phyloP scores from a whole-genome alignment of 2,329 filamentous ascomycete species.

The Aspergillus ochraceoroseus region DNA sequence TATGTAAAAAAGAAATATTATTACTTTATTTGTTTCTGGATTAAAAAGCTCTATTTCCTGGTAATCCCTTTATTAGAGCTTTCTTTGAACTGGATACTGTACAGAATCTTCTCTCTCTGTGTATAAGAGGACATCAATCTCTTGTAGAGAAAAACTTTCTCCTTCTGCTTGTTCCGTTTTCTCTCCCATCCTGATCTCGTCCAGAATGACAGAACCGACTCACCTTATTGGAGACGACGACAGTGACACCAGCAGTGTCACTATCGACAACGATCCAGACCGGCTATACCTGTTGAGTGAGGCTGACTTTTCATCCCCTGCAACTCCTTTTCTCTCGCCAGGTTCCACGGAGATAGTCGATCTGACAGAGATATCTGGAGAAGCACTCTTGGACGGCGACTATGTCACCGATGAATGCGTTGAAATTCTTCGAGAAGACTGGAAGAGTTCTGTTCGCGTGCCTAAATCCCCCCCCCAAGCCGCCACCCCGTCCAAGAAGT shows the following conservation, averaged over 20 bases:
- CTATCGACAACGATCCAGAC: conserved; percentile 17
- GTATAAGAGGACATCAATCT: too few relatives aligned
- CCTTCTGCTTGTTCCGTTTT: too few relatives aligned
- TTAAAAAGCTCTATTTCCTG: too few relatives aligned
- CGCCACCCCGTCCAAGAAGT: background rate
- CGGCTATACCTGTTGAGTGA: conserved; percentile 9
- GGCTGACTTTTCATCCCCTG: too few relatives aligned
- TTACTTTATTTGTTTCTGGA: too few relatives aligned
- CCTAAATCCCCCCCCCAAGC: background rate
- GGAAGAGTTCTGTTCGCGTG: background rate
- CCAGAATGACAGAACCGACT: too few relatives aligned
- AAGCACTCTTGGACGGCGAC: conserved; percentile 20
- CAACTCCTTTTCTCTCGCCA: background rate
- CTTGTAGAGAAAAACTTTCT: too few relatives aligned
- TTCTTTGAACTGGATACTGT: too few relatives aligned
- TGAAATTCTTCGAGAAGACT: conserved; percentile 14
- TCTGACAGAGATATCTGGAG: conserved; percentile 10
- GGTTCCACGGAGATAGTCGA: conserved; percentile 15
- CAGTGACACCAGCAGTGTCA: conserved; percentile 12
- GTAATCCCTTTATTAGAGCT: too few relatives aligned
- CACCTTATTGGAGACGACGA: conserved; percentile 2
- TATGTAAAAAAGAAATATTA: too few relatives aligned
- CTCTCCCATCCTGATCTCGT: background rate
- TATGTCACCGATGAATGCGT: conserved; percentile 28
- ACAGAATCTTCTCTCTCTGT: too few relatives aligned